Conservation (phyloP, 495 filamentous ascomycete species). For the Penicillium pancosmium region DNA sequence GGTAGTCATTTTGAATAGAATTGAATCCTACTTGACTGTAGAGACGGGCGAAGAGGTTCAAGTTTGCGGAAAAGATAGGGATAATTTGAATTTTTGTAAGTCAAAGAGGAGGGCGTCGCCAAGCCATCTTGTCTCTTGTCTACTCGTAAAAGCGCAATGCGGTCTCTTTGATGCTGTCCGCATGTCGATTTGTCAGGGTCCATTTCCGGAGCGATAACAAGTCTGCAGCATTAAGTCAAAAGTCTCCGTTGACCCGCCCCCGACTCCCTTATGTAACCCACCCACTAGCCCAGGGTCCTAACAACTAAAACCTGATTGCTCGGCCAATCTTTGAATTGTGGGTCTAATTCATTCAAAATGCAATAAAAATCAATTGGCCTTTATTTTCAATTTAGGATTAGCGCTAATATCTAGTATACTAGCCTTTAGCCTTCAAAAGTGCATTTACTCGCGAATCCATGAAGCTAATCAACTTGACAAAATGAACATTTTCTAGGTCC, state of each 20-base stretch:
- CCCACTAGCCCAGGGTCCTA: neutral
- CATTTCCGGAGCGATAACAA: neutral
- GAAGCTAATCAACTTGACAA: too few relatives aligned
- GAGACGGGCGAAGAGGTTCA: neutral
- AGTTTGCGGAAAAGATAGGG: neutral
- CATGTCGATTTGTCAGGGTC: neutral
- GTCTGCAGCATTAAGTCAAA: neutral
- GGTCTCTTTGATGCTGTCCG: neutral
- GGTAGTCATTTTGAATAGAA: neutral
- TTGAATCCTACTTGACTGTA: neutral
- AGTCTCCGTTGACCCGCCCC: slow-evolving; percentile 13
- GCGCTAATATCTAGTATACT: too few relatives aligned
- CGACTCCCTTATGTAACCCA: neutral
- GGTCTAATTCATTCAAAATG: too few relatives aligned
- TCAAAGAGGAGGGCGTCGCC: neutral
- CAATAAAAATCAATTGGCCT: too few relatives aligned
- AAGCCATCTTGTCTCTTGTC: neutral
- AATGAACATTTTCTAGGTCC: too few relatives aligned
- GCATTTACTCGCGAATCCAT: too few relatives aligned
- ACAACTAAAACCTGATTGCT: neutral
- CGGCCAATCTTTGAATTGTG: too few relatives aligned
- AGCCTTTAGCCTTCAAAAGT: too few relatives aligned
- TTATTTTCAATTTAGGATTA: too few relatives aligned
- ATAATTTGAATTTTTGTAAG: neutral
- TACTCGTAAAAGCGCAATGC: neutral